Conservation (phyloP, 192 early-diverging fungal species). For the Podila verticillata region DNA sequence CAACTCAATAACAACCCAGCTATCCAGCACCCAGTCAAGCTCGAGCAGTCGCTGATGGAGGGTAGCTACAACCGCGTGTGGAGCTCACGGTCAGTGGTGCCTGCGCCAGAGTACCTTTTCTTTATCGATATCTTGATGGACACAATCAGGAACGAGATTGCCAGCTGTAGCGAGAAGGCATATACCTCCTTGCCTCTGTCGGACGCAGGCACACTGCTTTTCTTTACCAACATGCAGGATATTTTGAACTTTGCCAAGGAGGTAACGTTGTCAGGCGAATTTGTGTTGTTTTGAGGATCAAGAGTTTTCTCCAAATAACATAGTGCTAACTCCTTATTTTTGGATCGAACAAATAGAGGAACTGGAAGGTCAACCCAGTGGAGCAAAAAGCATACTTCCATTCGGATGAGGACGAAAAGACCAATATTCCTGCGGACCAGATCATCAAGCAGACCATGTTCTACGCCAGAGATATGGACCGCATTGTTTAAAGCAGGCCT, state of each 20-base stretch:
- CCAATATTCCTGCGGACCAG: constrained; percentile 81
- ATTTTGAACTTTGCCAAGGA: constrained; percentile 87
- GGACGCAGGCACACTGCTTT: constrained; percentile 93
- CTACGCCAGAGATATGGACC: constrained; percentile 96
- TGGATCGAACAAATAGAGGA: constrained; percentile 54
- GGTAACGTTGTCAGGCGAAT: constrained; percentile 58
- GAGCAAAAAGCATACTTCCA: constrained; percentile 88
- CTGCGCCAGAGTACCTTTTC: constrained; percentile 90
- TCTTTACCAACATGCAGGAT: constrained; percentile 84
- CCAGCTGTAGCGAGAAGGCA: constrained; percentile 94
- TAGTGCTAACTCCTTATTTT: background rate
- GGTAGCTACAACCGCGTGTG: constrained; percentile 98
- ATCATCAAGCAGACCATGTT: constrained; percentile 87
- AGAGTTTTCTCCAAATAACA: background rate
- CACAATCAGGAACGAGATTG: constrained; percentile 96
- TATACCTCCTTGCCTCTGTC: constrained; percentile 84
- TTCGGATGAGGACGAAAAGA: constrained; percentile 65
- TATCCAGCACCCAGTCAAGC: constrained; percentile 91
- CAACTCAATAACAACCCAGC: constrained; percentile 82
- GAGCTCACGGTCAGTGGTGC: constrained; percentile 89
- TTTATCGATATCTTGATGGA: constrained; percentile 95
- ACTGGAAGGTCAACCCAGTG: constrained; percentile 84
- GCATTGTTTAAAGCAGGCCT: constrained; percentile 79
- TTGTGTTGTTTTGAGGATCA: background rate
- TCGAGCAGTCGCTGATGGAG: constrained; percentile 98